Percentiles rank a stretch among this genome's conserved stretches.
phyloP scores from a whole-genome alignment of 768 basidiomycete species.

The Kockovaella imperatae region DNA sequence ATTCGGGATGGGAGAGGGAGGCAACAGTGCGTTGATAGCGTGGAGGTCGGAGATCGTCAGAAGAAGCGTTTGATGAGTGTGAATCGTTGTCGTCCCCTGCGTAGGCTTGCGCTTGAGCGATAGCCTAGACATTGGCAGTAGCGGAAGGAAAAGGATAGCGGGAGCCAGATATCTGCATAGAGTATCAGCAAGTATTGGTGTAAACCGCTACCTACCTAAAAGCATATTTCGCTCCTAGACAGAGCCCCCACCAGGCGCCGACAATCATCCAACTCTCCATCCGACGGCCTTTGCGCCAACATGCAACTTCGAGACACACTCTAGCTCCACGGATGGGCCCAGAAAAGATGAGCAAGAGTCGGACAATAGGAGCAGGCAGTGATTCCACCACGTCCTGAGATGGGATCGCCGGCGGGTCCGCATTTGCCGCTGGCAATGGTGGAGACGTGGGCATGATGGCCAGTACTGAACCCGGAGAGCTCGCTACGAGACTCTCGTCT shows the following conservation, averaged over 20 bases:
- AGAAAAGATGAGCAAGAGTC: conserved; percentile 36
- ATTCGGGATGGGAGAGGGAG: conserved; percentile 50
- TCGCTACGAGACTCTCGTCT: no score
- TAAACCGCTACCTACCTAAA: conserved; percentile 50
- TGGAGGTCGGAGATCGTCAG: conserved; percentile 59
- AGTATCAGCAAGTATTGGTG: neutral
- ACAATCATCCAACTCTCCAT: conserved; percentile 52
- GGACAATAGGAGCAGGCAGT: conserved; percentile 39
- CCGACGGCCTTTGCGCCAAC: conserved; percentile 32
- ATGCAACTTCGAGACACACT: conserved; percentile 25
- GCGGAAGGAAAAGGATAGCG: conserved; percentile 48
- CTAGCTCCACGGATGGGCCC: conserved; percentile 23
- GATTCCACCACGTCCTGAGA: conserved; percentile 26
- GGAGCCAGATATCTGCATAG: conserved; percentile 53
- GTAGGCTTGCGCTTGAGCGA: conserved; percentile 41
- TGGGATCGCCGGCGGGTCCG: conserved; percentile 7
- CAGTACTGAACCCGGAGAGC: neutral
- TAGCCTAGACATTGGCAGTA: conserved; percentile 42
- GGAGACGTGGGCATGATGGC: conserved; percentile 3
- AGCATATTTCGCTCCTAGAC: conserved; percentile 53
- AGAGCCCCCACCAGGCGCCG: conserved; percentile 68
- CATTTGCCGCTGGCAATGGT: neutral
- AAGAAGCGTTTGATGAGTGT: conserved; percentile 36
- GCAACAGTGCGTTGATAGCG: conserved; percentile 51
- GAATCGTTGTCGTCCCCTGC: conserved; percentile 48